These are phyloP conservation scores for Leishmania arabica DNA, from an alignment of 208 protist species.

Conservation along the genomic window DNA sequence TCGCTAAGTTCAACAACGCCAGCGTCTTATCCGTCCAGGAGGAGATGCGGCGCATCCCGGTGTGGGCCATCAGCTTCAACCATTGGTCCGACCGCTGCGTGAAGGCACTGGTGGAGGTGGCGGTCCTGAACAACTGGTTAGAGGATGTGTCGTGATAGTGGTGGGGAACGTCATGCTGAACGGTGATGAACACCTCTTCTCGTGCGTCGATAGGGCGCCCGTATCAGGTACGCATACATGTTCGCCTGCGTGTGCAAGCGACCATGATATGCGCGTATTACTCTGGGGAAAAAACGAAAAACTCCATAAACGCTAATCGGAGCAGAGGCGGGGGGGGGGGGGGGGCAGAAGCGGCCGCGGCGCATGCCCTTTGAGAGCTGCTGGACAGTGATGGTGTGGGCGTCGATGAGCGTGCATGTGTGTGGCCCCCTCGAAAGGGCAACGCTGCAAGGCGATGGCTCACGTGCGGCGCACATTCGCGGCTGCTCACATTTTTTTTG, in stretches of 20 bases:
- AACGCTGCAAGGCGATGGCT: not conserved
- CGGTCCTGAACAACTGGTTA: constrained; percentile 78
- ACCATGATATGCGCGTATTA: not conserved
- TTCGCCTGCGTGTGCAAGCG: not conserved
- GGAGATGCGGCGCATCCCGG: constrained; percentile 68
- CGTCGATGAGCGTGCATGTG: not conserved
- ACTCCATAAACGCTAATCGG: not conserved
- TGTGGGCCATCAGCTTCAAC: constrained; percentile 47
- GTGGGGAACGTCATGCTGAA: not conserved
- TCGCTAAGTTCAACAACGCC: constrained; percentile 66
- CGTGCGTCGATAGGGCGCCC: not conserved
- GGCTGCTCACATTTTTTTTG: no score
- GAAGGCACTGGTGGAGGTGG: constrained; percentile 65
- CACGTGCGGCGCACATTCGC: not conserved
- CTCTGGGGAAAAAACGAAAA: not conserved
- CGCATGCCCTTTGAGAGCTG: no score
- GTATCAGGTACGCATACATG: not conserved
- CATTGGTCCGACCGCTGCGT: constrained; percentile 61
- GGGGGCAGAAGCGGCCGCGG: not conserved
- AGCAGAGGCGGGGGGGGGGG: not conserved
- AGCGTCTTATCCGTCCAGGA: constrained; percentile 48
- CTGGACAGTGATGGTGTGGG: not conserved
- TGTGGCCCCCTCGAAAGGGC: not conserved
- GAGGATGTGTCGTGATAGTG: constrained; percentile 31
- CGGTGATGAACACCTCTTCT: not conserved